Evolutionary conservation across 306 rosid species (phyloP).

Genomic region (Rosa persica): DNA sequence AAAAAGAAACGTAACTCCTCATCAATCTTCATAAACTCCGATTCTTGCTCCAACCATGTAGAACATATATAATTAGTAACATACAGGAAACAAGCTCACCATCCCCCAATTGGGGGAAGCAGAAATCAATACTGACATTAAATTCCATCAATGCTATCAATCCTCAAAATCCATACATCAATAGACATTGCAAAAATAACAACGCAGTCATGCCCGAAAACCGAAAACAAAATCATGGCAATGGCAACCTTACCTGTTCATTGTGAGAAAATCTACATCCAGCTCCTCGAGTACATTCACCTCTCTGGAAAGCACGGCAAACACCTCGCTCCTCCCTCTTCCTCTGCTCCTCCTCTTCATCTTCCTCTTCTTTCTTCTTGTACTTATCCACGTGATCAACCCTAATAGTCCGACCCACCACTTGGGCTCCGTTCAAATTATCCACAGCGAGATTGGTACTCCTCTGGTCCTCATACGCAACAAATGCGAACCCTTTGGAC

Average conservation of each 20-base stretch:
- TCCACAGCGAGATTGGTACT: constrained; percentile 93
- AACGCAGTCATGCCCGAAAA: background rate
- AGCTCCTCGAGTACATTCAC: constrained; percentile 90
- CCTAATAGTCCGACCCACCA: constrained; percentile 74
- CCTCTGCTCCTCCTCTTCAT: constrained; percentile 73
- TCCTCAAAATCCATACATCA: background rate
- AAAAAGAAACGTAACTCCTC: background rate
- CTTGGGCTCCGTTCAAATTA: constrained; percentile 86
- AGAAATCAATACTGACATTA: background rate
- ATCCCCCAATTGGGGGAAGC: background rate
- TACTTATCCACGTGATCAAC: constrained; percentile 85
- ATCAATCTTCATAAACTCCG: background rate
- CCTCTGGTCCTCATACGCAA: constrained; percentile 91
- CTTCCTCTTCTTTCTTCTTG: constrained; percentile 93
- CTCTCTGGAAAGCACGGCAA: constrained; percentile 91
- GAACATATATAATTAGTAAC: background rate
- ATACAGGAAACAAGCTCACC: background rate
- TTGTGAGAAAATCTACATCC: constrained; percentile 89
- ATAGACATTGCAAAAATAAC: background rate
- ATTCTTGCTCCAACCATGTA: background rate
- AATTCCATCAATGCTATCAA: background rate
- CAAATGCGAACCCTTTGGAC: constrained; percentile 85
- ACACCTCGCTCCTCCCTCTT: constrained; percentile 92
- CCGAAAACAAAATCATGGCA: background rate
- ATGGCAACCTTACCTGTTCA: constrained; percentile 57